Conservation (phyloP, 2,329 filamentous ascomycete species). For the Sporothrix variecibatus region DNA sequence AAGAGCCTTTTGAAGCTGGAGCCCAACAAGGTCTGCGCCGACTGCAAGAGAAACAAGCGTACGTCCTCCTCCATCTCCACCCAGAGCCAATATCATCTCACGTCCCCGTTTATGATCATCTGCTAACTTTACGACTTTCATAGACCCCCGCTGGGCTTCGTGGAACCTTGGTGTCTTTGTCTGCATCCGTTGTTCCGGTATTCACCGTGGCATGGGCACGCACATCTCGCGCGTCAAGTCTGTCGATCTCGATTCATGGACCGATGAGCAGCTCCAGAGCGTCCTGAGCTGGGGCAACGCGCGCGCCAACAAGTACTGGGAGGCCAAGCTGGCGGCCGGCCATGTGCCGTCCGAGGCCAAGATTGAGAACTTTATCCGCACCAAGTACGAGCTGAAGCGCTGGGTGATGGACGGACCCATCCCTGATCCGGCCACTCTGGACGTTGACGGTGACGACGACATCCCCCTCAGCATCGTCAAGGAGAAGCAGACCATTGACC, state of each 20-base stretch:
- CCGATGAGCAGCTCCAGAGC: slow-evolving; percentile 94
- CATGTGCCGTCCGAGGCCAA: slow-evolving; percentile 95
- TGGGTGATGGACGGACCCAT: slow-evolving; percentile 99
- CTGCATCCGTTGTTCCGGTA: slow-evolving; percentile 97
- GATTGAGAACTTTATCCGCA: slow-evolving; percentile 99
- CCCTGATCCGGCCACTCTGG: slow-evolving; percentile 86
- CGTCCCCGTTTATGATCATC: background rate
- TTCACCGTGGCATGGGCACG: slow-evolving; percentile 97
- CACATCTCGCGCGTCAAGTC: slow-evolving; percentile 98
- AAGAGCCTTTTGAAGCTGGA: slow-evolving; percentile 95
- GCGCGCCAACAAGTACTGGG: slow-evolving; percentile 98
- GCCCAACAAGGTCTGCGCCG: slow-evolving; percentile 92
- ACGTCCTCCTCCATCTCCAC: slow-evolving; percentile 39
- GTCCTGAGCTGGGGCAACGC: slow-evolving; percentile 94
- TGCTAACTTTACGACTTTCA: background rate
- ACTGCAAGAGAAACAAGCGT: slow-evolving; percentile 99
- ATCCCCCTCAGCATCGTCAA: slow-evolving; percentile 64
- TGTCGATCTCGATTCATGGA: slow-evolving; percentile 97
- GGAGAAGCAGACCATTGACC: slow-evolving; percentile 65
- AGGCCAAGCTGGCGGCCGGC: slow-evolving; percentile 85
- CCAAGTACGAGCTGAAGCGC: slow-evolving; percentile 97
- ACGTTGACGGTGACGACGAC: slow-evolving; percentile 84
- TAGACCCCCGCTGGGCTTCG: slow-evolving; percentile 97
- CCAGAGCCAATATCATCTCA: background rate
- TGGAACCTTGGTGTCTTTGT: slow-evolving; percentile 98